These are phyloP conservation scores for Aspergillus pseudotamarii DNA, from an alignment of 2,329 filamentous ascomycete species.

Conservation along the genomic window DNA sequence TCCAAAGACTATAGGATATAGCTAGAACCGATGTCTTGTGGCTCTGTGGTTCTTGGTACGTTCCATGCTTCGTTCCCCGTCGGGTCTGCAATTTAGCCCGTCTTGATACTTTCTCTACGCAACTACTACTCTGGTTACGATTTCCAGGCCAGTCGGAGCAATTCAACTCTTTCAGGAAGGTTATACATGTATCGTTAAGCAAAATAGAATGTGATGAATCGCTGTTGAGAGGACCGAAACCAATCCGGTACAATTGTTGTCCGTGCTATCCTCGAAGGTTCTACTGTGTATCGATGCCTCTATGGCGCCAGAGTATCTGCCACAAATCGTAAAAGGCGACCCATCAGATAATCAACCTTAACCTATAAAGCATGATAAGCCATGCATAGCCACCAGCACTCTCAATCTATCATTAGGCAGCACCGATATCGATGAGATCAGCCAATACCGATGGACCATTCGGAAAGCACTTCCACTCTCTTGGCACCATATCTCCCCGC, in stretches of 20 bases:
- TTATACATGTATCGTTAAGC: too few species aligned
- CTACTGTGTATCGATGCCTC: neutral
- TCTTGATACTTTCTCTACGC: fast-evolving
- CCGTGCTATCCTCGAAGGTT: neutral
- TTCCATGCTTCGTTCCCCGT: neutral
- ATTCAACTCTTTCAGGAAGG: too few species aligned
- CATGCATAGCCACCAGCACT: neutral
- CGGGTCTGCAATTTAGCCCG: neutral
- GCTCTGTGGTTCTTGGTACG: neutral
- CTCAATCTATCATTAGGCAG: neutral
- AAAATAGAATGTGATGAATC: neutral
- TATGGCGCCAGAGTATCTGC: neutral
- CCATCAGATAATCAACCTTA: neutral
- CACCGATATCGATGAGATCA: neutral
- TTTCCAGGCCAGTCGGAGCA: too few species aligned
- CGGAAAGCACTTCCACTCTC: neutral
- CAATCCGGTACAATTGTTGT: neutral
- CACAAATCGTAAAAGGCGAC: neutral
- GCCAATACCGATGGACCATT: neutral
- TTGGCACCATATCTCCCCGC: neutral
- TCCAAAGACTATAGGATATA: neutral
- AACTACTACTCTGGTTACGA: neutral
- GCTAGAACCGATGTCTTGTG: neutral
- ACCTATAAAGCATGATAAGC: neutral
- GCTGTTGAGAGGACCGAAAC: neutral